Evolutionary conservation across 768 basidiomycete genomes (phyloP).

Genomic region (Suillus cothurnatus): DNA sequence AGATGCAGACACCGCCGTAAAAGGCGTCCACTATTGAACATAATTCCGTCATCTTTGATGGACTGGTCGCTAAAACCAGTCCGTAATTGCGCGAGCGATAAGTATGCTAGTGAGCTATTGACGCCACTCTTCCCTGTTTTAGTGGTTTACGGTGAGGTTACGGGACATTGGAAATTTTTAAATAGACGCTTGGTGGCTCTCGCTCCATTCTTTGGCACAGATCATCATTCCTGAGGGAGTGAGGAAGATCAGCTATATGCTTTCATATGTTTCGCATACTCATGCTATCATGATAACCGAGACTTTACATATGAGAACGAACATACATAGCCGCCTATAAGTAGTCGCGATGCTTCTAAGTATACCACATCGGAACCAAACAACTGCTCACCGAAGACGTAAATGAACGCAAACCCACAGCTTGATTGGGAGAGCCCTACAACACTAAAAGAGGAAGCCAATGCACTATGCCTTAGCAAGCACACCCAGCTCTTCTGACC

Average conservation of each 20-base stretch:
- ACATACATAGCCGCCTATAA: background rate
- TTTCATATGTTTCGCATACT: background rate
- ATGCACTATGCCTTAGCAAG: background rate
- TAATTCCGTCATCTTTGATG: background rate
- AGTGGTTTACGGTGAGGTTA: background rate
- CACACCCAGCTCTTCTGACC: background rate
- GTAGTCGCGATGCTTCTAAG: background rate
- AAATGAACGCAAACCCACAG: slow-evolving; percentile 5
- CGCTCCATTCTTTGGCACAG: background rate
- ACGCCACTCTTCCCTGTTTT: background rate
- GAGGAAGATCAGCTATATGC: background rate
- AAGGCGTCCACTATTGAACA: background rate
- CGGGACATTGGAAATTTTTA: background rate
- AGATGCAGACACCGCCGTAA: slow-evolving; percentile 6
- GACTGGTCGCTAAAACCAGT: background rate
- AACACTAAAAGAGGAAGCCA: background rate
- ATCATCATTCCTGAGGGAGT: background rate
- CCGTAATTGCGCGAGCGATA: background rate
- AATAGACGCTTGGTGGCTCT: background rate
- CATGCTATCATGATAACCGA: background rate
- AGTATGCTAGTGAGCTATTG: background rate
- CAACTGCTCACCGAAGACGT: slow-evolving; percentile 8
- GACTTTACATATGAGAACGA: slow-evolving; percentile 1
- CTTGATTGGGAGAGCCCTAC: background rate
- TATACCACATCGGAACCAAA: slow-evolving; percentile 1